Base-by-base conservation (phyloP, 352 stramenopile species). In the Phytophthora nicotianae region DNA sequence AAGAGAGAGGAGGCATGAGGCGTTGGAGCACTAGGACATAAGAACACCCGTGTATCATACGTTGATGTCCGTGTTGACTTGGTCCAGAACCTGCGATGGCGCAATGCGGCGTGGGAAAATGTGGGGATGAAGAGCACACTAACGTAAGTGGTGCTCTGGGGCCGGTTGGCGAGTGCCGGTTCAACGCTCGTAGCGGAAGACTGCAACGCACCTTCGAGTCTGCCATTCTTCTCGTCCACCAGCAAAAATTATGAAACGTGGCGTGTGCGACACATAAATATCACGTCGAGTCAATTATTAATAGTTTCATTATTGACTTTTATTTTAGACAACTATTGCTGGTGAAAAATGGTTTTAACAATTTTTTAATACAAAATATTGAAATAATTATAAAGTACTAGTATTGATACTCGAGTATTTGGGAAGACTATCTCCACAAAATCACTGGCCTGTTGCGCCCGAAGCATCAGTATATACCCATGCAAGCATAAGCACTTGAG, bases 31-130 rank as follows among this genome's bases (percentile, higher is more conserved):
- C 35, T 41, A 5, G 26, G 29, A 43, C 11, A 50, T 14, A 21
- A 6, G 17, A 41, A n/a, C 24, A 26, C 19, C 17, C 38, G 46
- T 45, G 21, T 56, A 33, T 61, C 62, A 42, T 70, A 80, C 72
- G 21, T 52, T 72, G 9, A 80, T 68, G 37, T 73, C 68, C 40
- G 46, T 50, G 50, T 62, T 68, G 13, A 80, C 42, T 49, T 80
- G 68, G 9, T 77, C 65, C 37, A 80, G 49, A 41, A 41, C 19
- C 66, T 70, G 61, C 14, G 16, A 32, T 14, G n/a, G n/a, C 13
- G 32, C 5, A 17, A 43, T 4, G n/a, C n/a, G n/a, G n/a, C n/a
- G n/a, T n/a, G n/a, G n/a, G n/a, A 10, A 47, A 19, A 9, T 14
- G 11, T n/a, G 35, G 19, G 26, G 5, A 21, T 29, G 38, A 29